These are phyloP conservation scores for Malus orientalis DNA, from an alignment of 306 rosid species.

Conservation along the genomic window DNA sequence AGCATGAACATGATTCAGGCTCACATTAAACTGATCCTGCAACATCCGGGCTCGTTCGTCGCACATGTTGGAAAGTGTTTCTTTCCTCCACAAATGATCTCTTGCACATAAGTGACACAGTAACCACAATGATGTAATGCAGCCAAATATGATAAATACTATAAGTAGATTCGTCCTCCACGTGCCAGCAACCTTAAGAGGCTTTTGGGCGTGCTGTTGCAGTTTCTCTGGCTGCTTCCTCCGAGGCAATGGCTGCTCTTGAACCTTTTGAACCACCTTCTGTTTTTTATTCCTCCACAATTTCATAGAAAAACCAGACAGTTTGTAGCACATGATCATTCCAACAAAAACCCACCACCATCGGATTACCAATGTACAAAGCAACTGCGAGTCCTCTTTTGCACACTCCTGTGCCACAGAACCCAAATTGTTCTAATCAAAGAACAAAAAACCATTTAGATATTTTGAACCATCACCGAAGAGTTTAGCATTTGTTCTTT, in stretches of 20 bases:
- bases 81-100: constrained; percentile 50
- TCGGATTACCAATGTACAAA: constrained; percentile 30
- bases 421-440: constrained; percentile 34
- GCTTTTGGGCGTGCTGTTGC: constrained; percentile 26
- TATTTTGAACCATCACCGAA: background rate
- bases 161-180: constrained; percentile 65
- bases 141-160: constrained; percentile 43
- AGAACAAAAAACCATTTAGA: constrained; percentile 10
- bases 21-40: constrained; percentile 95
- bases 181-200: constrained; percentile 55
- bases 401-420: constrained; percentile 24
- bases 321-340: constrained; percentile 37
- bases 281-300: constrained; percentile 34
- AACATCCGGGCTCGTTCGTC: constrained; percentile 97
- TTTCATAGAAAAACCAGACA: constrained; percentile 30
- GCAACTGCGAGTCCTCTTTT: constrained; percentile 18
- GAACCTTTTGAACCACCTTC: constrained; percentile 19
- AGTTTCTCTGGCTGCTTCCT: constrained; percentile 25
- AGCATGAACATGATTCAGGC: constrained; percentile 95
- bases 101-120: constrained; percentile 49
- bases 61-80: constrained; percentile 86
- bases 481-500: background rate
- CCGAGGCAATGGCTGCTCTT: constrained; percentile 4
- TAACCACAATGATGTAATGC: constrained; percentile 48
- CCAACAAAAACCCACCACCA: constrained; percentile 52